Percentiles rank a stretch among this genome's conserved stretches.
Conservation (phyloP, 805 yeast species). For the Wickerhamomyces canadensis region DNA sequence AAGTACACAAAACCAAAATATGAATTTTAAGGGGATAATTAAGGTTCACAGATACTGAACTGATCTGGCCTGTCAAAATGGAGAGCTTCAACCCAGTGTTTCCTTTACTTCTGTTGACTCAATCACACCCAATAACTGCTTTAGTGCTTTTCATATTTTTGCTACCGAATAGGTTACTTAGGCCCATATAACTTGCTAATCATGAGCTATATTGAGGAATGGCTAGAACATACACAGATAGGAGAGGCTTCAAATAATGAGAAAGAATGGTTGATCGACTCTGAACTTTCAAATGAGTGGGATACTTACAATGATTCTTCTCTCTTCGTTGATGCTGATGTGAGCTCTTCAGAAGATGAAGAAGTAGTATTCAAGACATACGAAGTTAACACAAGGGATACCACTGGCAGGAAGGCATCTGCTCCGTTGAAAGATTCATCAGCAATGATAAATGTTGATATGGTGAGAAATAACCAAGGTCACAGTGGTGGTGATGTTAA, state of each 20-base stretch:
- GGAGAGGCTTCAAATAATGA: conserved; percentile 3
- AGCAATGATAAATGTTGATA: not conserved
- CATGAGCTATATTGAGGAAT: conserved; percentile 5
- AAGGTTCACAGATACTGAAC: too few species aligned
- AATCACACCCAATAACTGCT: not conserved
- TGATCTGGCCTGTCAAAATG: too few species aligned
- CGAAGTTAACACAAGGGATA: not conserved
- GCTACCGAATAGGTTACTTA: too few species aligned
- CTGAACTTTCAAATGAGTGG: too few species aligned
- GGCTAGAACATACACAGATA: conserved; percentile 8
- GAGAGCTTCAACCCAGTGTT: too few species aligned
- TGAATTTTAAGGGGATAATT: too few species aligned
- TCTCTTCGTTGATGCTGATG: too few species aligned
- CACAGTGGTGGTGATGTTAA: not conserved
- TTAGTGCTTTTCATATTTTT: too few species aligned
- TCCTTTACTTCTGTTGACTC: too few species aligned
- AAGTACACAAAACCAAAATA: too few species aligned
- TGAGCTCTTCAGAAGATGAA: not conserved
- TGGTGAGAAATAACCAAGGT: not conserved
- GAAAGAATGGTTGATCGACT: conserved; percentile 1
- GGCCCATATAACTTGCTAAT: too few species aligned
- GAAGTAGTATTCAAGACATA: not conserved
- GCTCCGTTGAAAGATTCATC: conserved; percentile 1
- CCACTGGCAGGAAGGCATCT: not conserved
- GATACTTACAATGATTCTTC: too few species aligned